These are phyloP conservation scores for Quercus lobata DNA, from an alignment of 331 rosid species.

Conservation along the genomic window DNA sequence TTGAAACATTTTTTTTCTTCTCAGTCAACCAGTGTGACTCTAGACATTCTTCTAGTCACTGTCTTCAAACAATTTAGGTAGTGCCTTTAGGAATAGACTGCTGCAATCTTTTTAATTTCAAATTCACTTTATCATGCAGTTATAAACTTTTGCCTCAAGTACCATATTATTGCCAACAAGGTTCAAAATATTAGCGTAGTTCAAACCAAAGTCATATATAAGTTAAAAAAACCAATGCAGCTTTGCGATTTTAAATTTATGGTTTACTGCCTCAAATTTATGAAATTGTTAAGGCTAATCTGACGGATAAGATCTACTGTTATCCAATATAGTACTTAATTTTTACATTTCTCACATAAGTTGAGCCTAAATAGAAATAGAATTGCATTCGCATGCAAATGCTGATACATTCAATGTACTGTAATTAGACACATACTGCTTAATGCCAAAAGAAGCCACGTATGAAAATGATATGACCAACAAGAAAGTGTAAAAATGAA, in stretches of 20 bases:
- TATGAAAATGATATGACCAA: constrained; percentile 1
- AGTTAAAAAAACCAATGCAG: not conserved
- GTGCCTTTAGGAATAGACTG: not conserved
- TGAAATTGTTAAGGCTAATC: not conserved
- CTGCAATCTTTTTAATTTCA: not conserved
- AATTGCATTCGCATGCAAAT: not conserved
- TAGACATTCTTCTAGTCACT: not conserved
- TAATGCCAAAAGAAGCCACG: constrained; percentile 6
- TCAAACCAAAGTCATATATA: not conserved
- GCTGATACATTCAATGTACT: not conserved
- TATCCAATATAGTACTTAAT: not conserved
- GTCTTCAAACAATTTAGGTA: not conserved
- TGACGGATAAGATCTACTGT: not conserved
- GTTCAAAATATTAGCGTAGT: not conserved
- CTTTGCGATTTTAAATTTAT: not conserved
- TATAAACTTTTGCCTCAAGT: not conserved
- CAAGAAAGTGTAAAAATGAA: not conserved
- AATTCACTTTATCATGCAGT: not conserved
- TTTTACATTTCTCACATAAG: not conserved
- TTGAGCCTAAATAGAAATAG: not conserved
- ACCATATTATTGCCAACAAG: not conserved
- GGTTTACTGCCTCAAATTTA: not conserved
- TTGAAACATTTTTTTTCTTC: not conserved
- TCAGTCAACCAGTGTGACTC: not conserved
- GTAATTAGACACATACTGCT: constrained; percentile 4